These are phyloP conservation scores for Mortierella antarctica DNA, from an alignment of 192 early-diverging fungal species.

Conservation along the genomic window DNA sequence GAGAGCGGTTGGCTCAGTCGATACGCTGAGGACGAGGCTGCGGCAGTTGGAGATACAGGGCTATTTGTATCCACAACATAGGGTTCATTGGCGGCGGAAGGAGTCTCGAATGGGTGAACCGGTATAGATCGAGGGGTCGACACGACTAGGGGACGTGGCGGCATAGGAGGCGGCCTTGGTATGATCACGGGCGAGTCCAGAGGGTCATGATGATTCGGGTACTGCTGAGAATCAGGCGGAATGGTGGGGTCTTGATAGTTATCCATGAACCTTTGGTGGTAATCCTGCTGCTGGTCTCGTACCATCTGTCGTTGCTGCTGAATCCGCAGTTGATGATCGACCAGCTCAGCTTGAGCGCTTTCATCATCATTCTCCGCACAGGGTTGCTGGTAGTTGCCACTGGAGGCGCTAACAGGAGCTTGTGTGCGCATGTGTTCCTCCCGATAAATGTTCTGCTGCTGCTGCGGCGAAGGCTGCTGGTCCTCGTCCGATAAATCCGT, in stretches of 20 bases:
- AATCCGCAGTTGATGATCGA: too few species aligned
- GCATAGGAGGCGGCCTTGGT: conserved; percentile 1
- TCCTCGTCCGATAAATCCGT: too few species aligned
- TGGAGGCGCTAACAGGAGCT: too few species aligned
- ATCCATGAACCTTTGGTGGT: not conserved
- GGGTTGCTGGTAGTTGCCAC: too few species aligned
- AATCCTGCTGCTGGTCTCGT: conserved; percentile 10
- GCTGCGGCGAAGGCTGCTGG: too few species aligned
- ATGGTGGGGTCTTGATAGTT: not conserved
- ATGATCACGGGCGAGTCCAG: not conserved
- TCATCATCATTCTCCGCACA: too few species aligned
- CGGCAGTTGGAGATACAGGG: not conserved
- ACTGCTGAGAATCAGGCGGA: not conserved
- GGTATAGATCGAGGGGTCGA: not conserved
- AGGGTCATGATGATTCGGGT: not conserved
- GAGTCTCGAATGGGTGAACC: conserved; percentile 3
- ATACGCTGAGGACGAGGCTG: too few species aligned
- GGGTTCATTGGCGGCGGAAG: not conserved
- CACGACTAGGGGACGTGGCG: not conserved
- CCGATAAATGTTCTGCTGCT: too few species aligned
- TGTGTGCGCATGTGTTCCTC: too few species aligned
- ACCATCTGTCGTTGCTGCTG: not conserved
- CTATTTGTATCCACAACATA: conserved; percentile 12
- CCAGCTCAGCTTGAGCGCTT: too few species aligned
- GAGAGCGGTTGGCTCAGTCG: too few species aligned